phyloP scores from a whole-genome alignment of 2,329 filamentous ascomycete species.

The Sclerotinia borealis region DNA sequence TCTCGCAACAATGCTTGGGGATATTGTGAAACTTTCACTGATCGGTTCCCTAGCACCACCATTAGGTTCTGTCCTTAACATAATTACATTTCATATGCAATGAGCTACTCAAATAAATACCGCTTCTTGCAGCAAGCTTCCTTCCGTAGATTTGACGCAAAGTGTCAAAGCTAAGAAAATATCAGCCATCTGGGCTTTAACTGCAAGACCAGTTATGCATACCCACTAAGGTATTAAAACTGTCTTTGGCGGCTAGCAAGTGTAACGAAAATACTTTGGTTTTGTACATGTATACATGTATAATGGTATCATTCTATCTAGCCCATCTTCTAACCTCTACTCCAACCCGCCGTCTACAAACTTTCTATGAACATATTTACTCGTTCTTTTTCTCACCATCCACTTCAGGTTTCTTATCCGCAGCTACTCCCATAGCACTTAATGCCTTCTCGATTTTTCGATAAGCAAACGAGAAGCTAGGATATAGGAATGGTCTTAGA shows the following conservation, averaged over 20 bases:
- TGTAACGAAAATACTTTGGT: background rate
- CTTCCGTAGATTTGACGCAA: too few relatives aligned
- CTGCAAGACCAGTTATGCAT: too few relatives aligned
- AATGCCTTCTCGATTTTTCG: slow-evolving; percentile 10
- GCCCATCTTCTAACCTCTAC: background rate
- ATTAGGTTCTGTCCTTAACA: too few relatives aligned
- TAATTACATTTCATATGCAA: too few relatives aligned
- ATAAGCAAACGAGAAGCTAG: slow-evolving; percentile 20
- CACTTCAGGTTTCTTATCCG: background rate
- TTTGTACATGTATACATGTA: background rate
- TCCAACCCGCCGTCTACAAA: background rate
- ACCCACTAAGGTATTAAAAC: too few relatives aligned
- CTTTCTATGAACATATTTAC: background rate
- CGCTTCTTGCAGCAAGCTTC: too few relatives aligned
- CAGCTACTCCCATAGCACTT: slow-evolving; percentile 1
- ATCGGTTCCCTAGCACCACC: too few relatives aligned
- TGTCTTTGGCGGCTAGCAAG: background rate
- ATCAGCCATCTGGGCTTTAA: too few relatives aligned
- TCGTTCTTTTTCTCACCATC: background rate
- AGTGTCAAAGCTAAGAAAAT: too few relatives aligned
- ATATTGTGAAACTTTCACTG: too few relatives aligned
- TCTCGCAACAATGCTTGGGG: too few relatives aligned
- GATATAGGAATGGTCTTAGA: slow-evolving; percentile 48
- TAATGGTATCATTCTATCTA: background rate
- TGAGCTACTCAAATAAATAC: too few relatives aligned